These are phyloP conservation scores for Wolfiporia cocos DNA, from an alignment of 1,284 basidiomycete genomes.

Conservation along the genomic window DNA sequence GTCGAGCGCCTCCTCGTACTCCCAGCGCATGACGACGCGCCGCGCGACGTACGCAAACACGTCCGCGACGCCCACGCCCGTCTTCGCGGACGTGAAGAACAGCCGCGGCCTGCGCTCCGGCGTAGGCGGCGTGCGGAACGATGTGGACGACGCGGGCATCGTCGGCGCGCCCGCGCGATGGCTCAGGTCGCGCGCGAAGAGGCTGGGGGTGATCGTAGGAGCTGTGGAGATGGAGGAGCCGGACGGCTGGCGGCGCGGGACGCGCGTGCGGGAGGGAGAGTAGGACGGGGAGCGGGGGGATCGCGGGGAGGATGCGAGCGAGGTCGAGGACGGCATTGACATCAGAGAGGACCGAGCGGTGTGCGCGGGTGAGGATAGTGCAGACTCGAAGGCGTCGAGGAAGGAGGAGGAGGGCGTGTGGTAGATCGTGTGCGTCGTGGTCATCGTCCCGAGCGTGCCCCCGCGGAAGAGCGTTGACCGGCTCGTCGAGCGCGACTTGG, in stretches of 20 bases:
- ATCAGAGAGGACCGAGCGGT: too few relatives aligned
- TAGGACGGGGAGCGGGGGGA: slow-evolving; percentile 16
- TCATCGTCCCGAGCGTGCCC: slow-evolving; percentile 48
- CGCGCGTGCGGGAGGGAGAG: slow-evolving; percentile 14
- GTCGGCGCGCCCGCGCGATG: slow-evolving; percentile 18
- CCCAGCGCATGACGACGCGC: slow-evolving; percentile 53
- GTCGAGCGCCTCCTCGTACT: slow-evolving; percentile 48
- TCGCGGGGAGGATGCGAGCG: slow-evolving; percentile 20
- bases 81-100: slow-evolving; percentile 72
- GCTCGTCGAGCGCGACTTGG: slow-evolving; percentile 36
- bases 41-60: slow-evolving; percentile 66
- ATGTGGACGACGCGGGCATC: slow-evolving; percentile 16
- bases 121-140: slow-evolving; percentile 23
- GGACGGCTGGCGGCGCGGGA: slow-evolving; percentile 34
- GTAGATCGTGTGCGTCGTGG: slow-evolving; percentile 53
- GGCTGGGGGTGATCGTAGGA: slow-evolving; percentile 56
- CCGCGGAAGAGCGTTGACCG: slow-evolving; percentile 35
- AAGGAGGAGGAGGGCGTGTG: slow-evolving; percentile 74
- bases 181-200: slow-evolving; percentile 38
- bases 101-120: slow-evolving; percentile 50
- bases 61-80: slow-evolving; percentile 58
- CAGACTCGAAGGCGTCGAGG: slow-evolving; percentile 43
- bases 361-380: slow-evolving; percentile 52
- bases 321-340: slow-evolving; percentile 18
- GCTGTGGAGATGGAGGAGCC: slow-evolving; percentile 46